Evolutionary conservation across 805 yeast genomes (phyloP), one percentile per base, ranked within the genome.

Genomic region (Wickerhamomyces silvicola): DNA sequence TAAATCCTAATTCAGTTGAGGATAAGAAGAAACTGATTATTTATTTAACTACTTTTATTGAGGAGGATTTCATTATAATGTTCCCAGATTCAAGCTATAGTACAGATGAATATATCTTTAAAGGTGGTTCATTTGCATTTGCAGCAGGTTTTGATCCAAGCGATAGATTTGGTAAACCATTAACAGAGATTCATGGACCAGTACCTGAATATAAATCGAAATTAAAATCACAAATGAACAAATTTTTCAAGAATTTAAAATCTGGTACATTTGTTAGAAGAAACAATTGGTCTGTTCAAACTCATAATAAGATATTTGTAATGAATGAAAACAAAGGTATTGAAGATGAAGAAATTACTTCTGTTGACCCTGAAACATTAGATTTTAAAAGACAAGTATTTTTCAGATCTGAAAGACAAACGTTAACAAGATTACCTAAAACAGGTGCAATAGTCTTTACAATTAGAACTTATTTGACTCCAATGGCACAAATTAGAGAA

Each of bases 71-170:
- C 33, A 47, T 81, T 25, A 53, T 82, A 6, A 43, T 81, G 43
- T 47, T 70, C 36, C 58, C 56, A 10, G 60, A 56, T 14, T 65
- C 62, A 17, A 48, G 45, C 10, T 57, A 46, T 18, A 54, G 52
- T 22, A 65, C 66, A 12, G 73, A 71, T 34, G 87, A 79, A 44
- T 81, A 79, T 48, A 60, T 68, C 18, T 51, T 78, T 26, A 61
- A 78, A 32, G 77, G 75, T 1, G 73, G 76, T 7, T 58, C 70
- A 4, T 68, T 77, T 16, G 75, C 77, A 7, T 79, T 78, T 43
- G 85, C 90, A 2, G 74, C 80, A 2, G 90, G 90, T 2, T 82
- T 82, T 54, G 75, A 75, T 46, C 88, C 90, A 5, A 54, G 64
- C 5, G 56, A 50, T 8, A 68, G 72, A 40, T 64, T 72, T 39